Percentiles rank a stretch among this genome's conserved stretches.
phyloP scores from a whole-genome alignment of 2,329 filamentous ascomycete species.

The Didymella arachidicola region DNA sequence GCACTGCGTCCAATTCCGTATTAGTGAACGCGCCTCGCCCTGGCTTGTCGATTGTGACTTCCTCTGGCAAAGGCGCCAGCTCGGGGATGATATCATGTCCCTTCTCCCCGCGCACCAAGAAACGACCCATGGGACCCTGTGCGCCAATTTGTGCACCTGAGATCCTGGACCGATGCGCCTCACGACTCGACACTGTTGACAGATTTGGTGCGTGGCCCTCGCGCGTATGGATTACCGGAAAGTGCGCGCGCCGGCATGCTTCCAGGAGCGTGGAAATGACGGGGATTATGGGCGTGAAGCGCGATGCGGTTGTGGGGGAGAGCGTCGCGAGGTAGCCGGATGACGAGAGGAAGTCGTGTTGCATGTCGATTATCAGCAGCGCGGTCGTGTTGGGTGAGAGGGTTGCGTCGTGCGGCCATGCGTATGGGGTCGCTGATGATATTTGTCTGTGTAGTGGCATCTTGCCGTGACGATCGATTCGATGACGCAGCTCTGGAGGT shows the following conservation, averaged over 20 bases:
- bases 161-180: constrained; percentile 61
- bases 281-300: constrained; percentile 56
- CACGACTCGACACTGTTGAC: constrained; percentile 64
- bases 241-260: constrained; percentile 51
- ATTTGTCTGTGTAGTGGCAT: constrained; percentile 30
- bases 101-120: constrained; percentile 64
- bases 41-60: constrained; percentile 64
- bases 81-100: constrained; percentile 67
- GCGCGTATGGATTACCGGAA: constrained; percentile 59
- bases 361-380: constrained; percentile 64
- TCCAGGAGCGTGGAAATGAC: constrained; percentile 52
- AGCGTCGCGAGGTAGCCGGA: constrained; percentile 60
- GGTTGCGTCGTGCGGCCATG: constrained; percentile 52
- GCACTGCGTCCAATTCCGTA: constrained; percentile 62
- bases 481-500: too few relatives aligned
- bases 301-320: constrained; percentile 55
- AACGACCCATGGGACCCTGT: constrained; percentile 63
- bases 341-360: constrained; percentile 61
- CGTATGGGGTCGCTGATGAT: constrained; percentile 44
- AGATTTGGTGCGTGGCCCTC: constrained; percentile 64
- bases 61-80: constrained; percentile 56
- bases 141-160: constrained; percentile 62
- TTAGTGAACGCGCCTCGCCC: constrained; percentile 62
- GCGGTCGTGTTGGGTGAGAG: constrained; percentile 57
- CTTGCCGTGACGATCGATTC: neutral